Evolutionary conservation across 768 basidiomycete genomes (phyloP), one percentile per base, ranked within the genome.

Genomic region (Termitomyces sp.): DNA sequence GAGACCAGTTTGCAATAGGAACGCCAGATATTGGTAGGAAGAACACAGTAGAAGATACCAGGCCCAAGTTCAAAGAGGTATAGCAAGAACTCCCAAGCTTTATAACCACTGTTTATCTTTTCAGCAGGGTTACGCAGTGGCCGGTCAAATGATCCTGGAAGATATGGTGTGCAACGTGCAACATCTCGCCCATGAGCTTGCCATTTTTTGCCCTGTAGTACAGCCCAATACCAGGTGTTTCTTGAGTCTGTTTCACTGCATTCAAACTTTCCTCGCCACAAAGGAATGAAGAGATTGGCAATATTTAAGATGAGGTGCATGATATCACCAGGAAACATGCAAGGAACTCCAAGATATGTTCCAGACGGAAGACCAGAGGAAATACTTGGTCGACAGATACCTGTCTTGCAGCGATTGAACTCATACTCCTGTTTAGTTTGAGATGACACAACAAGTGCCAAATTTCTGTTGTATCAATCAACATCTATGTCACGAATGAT

Each of bases 241-340:
- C n/a, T 18, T 20, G 43, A 36, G 39, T 63, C 59, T 7, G 55
- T 56, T 10, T 46, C 32, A 9, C 54, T 47, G 31, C 49, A 52
- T 53, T 58, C 54, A 4, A 58, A 57, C 10, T 16, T 29, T 0
- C 63, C 64, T 0, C 63, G 64, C 66, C 68, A 70, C 6, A 72
- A 60, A 0, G 46, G 27, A 40, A 70, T 23, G 6, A 67, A 20
- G 23, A 71, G 62, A 31, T 75, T 41, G 5, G 22, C 41, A 7
- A 73, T n/a, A 57, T 74, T 74, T 16, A 74, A 56, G 18, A 53
- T 42, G 3, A 65, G 61, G 53, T 73, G 72, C 70, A 74, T 72
- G 36, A 66, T 42, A 32, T 73, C 70, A 0, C 40, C 52, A 11
- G 52, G 36, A 53, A 69, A 70, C 25, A 60, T 63, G 0, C 22